Conservation (phyloP, 805 yeast genomes). For the Blastobotrys mokoenaii region DNA sequence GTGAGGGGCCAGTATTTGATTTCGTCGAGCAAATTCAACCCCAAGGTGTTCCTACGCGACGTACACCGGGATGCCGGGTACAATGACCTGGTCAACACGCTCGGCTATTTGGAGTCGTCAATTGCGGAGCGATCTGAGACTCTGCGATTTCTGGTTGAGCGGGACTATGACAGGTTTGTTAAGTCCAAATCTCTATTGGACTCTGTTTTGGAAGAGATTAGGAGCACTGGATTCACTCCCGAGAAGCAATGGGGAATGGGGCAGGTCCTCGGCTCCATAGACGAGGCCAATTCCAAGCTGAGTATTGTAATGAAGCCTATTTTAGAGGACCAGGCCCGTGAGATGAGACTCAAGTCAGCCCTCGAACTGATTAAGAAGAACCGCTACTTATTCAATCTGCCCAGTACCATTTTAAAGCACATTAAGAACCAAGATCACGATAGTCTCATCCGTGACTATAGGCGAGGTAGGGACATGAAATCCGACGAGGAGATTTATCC, state of each 20-base stretch:
- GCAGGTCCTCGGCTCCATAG: constrained; percentile 31
- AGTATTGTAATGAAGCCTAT: constrained; percentile 53
- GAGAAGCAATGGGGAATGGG: constrained; percentile 28
- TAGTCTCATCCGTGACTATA: constrained; percentile 48
- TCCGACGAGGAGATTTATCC: constrained; percentile 17
- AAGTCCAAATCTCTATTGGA: constrained; percentile 58
- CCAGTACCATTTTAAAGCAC: constrained; percentile 37
- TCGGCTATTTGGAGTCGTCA: constrained; percentile 41
- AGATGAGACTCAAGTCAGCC: constrained; percentile 41
- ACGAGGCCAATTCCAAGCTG: constrained; percentile 45
- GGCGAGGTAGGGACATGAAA: constrained; percentile 36
- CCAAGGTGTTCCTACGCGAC: constrained; percentile 45
- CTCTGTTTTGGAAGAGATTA: constrained; percentile 47
- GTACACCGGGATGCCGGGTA: constrained; percentile 50
- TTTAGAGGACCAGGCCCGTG: constrained; percentile 40
- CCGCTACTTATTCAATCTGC: constrained; percentile 48
- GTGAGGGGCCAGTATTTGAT: constrained; percentile 41
- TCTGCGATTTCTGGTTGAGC: constrained; percentile 43
- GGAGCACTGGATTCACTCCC: constrained; percentile 29
- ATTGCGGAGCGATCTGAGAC: constrained; percentile 43
- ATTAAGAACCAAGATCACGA: constrained; percentile 48
- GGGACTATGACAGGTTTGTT: constrained; percentile 57
- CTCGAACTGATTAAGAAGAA: constrained; percentile 45
- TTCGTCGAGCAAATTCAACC: constrained; percentile 51
- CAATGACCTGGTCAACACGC: constrained; percentile 39